Evolutionary conservation across 2,329 filamentous ascomycete species (phyloP), one percentile per base, ranked within the genome.

Genomic region (Penicillium thymicola): DNA sequence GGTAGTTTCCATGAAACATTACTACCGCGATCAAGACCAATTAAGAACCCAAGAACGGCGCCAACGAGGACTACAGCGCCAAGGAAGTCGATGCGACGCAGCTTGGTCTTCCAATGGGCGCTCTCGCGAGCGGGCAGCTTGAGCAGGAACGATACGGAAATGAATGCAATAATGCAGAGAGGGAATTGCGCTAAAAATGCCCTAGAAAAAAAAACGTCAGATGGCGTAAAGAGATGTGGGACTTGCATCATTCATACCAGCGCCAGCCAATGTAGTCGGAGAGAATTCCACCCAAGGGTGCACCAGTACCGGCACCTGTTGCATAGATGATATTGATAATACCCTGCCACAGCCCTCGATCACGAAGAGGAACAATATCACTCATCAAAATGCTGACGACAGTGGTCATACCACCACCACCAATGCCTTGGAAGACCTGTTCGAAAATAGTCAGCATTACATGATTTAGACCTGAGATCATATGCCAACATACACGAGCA

Each of bases 181-280:
- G 89, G 89, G 0, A 84, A 82, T 69, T 93, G 90, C 2, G 79
- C 79, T 13, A 90, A 71, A 67, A 94, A 93, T 0, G 88, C 82
- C 87, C 83, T 85, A 23, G 41, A 37, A 16, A 34, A 34, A 34
- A 48, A 30, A 8, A 61, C 25, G 50, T 70, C 40, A 66, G 61
- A 50, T 34, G 54, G 10, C 16, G 36, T 40, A 13, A 32, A 13
- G 27, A 46, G 9, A 38, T 21, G 16, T 47, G 45, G 43, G 30
- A 51, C 42, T 40, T 58, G 50, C 53, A 54, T 52, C 41, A 25
- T 36, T 67, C 77, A 68, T 74, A 85, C 86, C 88, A 91, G 62
- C 89, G 78, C 89, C 89, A 92, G 34, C 89, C 88, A 50, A 92
- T 81, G 5, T 80, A 83, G 70, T 92, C 89, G 0, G 88, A 84